Evolutionary conservation across 768 basidiomycete genomes (phyloP).

Genomic region (Suillus placidus): DNA sequence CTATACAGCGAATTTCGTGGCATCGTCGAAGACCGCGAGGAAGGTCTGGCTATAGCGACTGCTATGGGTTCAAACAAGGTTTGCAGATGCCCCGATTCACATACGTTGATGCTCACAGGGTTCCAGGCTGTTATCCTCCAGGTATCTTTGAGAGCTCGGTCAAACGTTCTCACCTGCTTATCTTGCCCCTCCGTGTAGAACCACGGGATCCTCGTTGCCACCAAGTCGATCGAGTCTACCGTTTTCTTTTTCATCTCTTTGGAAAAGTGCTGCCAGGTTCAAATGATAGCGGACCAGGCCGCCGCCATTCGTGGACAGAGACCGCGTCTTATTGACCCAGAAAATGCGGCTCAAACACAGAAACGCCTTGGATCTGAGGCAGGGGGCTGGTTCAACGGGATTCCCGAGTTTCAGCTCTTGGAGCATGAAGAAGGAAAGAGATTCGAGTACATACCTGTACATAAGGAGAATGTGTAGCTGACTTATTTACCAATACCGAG

Average conservation of each 20-base stretch:
- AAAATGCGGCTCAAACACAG: constrained; percentile 31
- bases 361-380: constrained; percentile 27
- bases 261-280: constrained; percentile 35
- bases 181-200: constrained; percentile 18
- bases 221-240: constrained; percentile 27
- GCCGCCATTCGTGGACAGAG: constrained; percentile 21
- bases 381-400: constrained; percentile 43
- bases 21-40: constrained; percentile 36
- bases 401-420: constrained; percentile 40
- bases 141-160: constrained; percentile 8
- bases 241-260: constrained; percentile 27
- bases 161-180: not conserved
- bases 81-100: not conserved
- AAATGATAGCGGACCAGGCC: constrained; percentile 33
- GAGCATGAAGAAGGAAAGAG: constrained; percentile 37
- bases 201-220: constrained; percentile 30
- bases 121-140: constrained; percentile 26
- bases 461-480: not conserved
- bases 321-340: constrained; percentile 14
- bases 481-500: not conserved
- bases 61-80: constrained; percentile 31
- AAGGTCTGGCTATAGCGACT: constrained; percentile 35
- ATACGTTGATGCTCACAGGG: not conserved
- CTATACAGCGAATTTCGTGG: constrained; percentile 38
- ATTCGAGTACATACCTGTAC: constrained; percentile 12